Evolutionary conservation across 1,284 basidiomycete species (phyloP).

Genomic region (Cutaneotrichosporon sp.): DNA sequence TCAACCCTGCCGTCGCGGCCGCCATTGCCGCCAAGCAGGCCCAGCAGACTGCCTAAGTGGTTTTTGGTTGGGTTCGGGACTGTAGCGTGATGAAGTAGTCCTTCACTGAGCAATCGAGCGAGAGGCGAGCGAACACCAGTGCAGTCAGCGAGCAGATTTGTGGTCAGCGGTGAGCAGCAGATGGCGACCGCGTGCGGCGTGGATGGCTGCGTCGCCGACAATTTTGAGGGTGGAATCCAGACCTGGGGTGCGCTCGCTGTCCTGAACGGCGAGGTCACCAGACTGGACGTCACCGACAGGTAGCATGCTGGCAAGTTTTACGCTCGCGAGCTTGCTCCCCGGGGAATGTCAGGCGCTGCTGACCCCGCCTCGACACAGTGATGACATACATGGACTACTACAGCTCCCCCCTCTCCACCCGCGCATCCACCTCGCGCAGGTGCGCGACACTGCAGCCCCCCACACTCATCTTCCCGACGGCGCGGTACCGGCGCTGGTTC

Average conservation of each 20-base stretch:
- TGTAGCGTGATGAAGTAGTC: conserved; percentile 26
- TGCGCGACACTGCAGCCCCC: conserved; percentile 62
- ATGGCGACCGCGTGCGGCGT: too few relatives aligned
- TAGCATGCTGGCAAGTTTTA: too few relatives aligned
- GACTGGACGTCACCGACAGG: too few relatives aligned
- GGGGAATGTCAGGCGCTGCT: too few relatives aligned
- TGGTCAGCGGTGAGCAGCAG: background rate
- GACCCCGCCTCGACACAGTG: too few relatives aligned
- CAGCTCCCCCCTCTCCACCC: background rate
- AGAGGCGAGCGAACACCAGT: background rate
- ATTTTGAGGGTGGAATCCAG: too few relatives aligned
- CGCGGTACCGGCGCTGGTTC: conserved; percentile 59
- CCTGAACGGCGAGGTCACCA: too few relatives aligned
- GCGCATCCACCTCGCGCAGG: conserved; percentile 46
- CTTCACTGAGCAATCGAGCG: conserved; percentile 9
- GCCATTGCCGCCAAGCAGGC: conserved; percentile 58
- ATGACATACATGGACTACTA: conserved; percentile 4
- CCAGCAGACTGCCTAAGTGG: conserved; percentile 4
- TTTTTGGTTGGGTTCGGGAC: conserved; percentile 9
- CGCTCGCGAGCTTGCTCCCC: too few relatives aligned
- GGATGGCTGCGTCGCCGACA: too few relatives aligned
- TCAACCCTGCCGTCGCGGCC: conserved; percentile 77
- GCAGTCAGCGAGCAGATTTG: background rate
- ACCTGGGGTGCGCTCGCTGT: too few relatives aligned
- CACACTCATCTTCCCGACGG: conserved; percentile 58